These are phyloP conservation scores for Cladosporium sp. DNA, from an alignment of 2,329 filamentous ascomycete species.

Conservation along the genomic window DNA sequence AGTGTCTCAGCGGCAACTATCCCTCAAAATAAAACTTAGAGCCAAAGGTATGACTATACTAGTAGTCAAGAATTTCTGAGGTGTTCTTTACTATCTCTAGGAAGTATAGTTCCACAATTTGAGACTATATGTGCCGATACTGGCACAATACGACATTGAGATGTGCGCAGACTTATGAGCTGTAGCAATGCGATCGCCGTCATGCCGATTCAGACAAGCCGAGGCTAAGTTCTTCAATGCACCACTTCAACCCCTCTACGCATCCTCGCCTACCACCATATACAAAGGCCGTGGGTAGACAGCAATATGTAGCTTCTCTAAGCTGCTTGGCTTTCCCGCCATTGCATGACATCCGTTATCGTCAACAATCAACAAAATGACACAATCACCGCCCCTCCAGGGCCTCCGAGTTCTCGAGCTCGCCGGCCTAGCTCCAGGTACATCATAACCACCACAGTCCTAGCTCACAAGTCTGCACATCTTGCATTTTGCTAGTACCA, in stretches of 20 bases:
- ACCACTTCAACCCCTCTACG: not conserved
- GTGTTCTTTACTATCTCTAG: no score
- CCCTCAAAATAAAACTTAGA: no score
- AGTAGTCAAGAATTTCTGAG: no score
- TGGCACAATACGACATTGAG: no score
- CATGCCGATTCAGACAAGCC: not conserved
- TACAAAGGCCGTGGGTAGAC: not conserved
- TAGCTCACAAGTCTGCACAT: no score
- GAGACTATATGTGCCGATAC: no score
- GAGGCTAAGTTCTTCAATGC: not conserved
- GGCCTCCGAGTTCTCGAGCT: conserved; percentile 63
- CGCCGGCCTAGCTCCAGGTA: conserved; percentile 58
- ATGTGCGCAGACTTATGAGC: no score
- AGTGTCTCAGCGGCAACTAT: no score
- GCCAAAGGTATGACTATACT: no score
- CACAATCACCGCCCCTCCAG: conserved; percentile 46
- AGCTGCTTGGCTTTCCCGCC: not conserved
- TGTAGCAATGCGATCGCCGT: no score
- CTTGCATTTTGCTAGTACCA: no score
- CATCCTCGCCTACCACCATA: not conserved
- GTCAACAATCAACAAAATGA: conserved; percentile 14
- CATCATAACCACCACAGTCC: not conserved
- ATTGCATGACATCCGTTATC: not conserved
- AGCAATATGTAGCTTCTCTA: conserved; percentile 2
- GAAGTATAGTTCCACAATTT: no score